Evolutionary conservation across 2,329 filamentous ascomycete species (phyloP).

Genomic region (Aureobasidium sp.): DNA sequence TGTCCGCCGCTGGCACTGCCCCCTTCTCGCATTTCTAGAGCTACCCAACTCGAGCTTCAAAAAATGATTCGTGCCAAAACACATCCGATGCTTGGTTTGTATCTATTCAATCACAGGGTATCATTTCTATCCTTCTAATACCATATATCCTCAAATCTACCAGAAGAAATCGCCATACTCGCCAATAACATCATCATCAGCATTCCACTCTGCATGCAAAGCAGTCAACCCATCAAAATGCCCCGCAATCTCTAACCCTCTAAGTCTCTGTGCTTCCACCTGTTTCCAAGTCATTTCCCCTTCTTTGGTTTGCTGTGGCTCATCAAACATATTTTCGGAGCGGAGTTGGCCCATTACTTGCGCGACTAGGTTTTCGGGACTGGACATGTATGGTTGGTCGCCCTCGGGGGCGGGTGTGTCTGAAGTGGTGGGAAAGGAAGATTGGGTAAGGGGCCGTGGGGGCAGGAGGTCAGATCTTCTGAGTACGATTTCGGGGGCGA

Average conservation of each 20-base stretch:
- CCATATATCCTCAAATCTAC: not conserved
- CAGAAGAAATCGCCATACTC: conserved; percentile 33
- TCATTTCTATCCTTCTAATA: not conserved
- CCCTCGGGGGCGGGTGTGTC: conserved; percentile 23
- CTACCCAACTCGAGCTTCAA: no score
- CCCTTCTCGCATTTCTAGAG: no score
- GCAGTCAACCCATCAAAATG: conserved; percentile 50
- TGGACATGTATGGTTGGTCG: conserved; percentile 22
- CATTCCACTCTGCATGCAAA: conserved; percentile 46
- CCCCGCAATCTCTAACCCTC: conserved; percentile 49
- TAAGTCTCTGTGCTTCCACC: conserved; percentile 51
- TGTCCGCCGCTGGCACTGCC: not conserved
- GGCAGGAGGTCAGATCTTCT: conserved; percentile 68
- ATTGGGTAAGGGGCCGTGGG: conserved; percentile 54
- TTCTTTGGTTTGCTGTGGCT: conserved; percentile 21
- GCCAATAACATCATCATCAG: conserved; percentile 37
- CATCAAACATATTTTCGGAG: conserved; percentile 1
- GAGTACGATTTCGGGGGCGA: conserved; percentile 73
- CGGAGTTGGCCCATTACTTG: conserved; percentile 20
- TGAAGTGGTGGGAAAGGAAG: conserved; percentile 10
- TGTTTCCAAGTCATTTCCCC: conserved; percentile 51
- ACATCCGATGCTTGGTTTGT: no score
- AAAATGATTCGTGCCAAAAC: no score
- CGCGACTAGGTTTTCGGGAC: conserved; percentile 22
- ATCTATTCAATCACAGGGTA: not conserved